phyloP scores from a whole-genome alignment of 176 grass and related monocot species.

The Oryza australiensis region DNA sequence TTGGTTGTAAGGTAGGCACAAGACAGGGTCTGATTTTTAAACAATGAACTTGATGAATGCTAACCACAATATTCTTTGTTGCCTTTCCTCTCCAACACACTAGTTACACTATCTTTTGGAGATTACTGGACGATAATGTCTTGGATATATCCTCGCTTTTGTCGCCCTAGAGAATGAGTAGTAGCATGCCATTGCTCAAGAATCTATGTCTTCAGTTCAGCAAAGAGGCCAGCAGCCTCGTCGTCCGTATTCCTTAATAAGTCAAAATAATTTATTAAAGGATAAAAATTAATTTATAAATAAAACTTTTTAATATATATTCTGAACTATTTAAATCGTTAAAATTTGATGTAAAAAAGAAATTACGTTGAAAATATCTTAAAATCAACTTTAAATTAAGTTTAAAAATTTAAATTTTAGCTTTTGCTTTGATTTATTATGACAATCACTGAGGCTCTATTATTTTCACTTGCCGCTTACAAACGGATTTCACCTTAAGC shows the following conservation, averaged over 20 bases:
- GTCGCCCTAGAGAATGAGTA: background rate
- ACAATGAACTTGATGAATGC: slow-evolving; percentile 17
- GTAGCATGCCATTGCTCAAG: slow-evolving; percentile 6
- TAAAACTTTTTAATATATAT: no score
- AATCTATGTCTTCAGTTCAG: background rate
- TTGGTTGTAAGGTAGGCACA: slow-evolving; percentile 53
- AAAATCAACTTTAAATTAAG: no score
- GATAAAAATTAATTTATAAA: no score
- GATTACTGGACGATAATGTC: slow-evolving; percentile 1
- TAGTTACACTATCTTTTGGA: background rate
- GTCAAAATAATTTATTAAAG: no score
- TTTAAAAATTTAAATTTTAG: no score
- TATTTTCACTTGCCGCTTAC: background rate
- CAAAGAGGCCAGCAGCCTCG: no score
- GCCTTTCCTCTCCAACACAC: background rate
- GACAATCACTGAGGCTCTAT: background rate
- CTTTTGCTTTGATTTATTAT: no score
- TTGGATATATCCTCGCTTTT: background rate
- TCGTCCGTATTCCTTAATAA: no score
- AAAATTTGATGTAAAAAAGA: no score
- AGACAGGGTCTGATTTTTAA: slow-evolving; percentile 26
- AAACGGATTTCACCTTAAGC: background rate
- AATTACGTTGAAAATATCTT: no score
- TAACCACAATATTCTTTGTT: slow-evolving; percentile 15
- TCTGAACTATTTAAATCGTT: no score